phyloP scores from a whole-genome alignment of 2,329 filamentous ascomycete genomes.

The Aureobasidium sp. region DNA sequence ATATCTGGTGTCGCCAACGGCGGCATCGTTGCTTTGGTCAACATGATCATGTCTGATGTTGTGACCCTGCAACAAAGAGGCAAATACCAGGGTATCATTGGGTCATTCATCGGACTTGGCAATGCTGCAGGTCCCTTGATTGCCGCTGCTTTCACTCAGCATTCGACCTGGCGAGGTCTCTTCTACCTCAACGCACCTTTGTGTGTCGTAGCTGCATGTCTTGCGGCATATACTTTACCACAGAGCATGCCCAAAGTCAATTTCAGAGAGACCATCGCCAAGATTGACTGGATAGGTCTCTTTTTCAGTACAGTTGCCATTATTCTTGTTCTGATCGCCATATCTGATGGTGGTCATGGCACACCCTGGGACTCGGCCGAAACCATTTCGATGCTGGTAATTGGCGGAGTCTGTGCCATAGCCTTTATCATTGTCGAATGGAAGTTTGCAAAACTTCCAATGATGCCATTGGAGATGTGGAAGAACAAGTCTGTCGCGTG shows the following conservation, averaged over 20 bases:
- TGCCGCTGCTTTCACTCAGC: constrained; percentile 39
- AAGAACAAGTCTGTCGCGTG: constrained; percentile 43
- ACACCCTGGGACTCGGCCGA: constrained; percentile 49
- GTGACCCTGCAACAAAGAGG: constrained; percentile 17
- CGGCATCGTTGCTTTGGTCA: constrained; percentile 21
- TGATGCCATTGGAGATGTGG: constrained; percentile 47
- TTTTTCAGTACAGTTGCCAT: constrained; percentile 37
- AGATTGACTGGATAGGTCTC: constrained; percentile 44
- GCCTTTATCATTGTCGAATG: constrained; percentile 47
- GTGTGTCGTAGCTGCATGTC: constrained; percentile 30
- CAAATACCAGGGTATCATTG: constrained; percentile 13
- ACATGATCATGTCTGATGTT: constrained; percentile 24
- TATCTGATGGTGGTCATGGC: constrained; percentile 49
- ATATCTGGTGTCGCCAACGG: constrained; percentile 19
- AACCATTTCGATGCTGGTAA: constrained; percentile 46
- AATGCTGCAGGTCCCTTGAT: constrained; percentile 49
- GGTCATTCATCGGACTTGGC: constrained; percentile 36
- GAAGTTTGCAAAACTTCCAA: constrained; percentile 40
- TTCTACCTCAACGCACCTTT: constrained; percentile 43
- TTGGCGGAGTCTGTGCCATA: constrained; percentile 41
- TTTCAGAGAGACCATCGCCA: constrained; percentile 41
- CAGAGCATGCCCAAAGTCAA: constrained; percentile 51
- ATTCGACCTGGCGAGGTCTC: constrained; percentile 17
- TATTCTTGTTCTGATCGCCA: constrained; percentile 39
- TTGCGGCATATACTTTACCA: constrained; percentile 36